Evolutionary conservation across 176 grass and related monocot genomes (phyloP).

Genomic region (Saccharum officinarum): DNA sequence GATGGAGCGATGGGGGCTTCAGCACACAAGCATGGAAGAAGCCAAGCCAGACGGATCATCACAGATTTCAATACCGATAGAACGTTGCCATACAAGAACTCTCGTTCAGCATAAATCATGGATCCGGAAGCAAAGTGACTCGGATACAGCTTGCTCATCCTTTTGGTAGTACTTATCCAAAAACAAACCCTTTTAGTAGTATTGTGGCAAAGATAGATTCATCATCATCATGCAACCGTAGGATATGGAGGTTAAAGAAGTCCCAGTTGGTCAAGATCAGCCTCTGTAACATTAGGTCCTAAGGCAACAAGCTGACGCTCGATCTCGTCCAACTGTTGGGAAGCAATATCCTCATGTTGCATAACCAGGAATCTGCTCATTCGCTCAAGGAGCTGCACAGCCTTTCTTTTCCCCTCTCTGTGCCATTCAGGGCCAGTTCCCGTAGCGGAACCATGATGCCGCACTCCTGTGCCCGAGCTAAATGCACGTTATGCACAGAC

Average conservation of each 20-base stretch:
- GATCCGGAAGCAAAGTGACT: neutral
- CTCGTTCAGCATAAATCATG: neutral
- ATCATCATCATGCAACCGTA: neutral
- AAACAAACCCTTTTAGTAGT: neutral
- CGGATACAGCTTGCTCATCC: neutral
- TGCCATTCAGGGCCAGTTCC: conserved; percentile 74
- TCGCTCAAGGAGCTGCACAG: conserved; percentile 67
- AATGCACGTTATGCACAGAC: conserved; percentile 41
- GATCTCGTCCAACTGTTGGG: neutral
- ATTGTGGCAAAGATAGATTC: neutral
- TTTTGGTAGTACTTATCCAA: neutral
- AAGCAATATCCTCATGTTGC: conserved; percentile 59
- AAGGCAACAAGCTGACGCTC: neutral
- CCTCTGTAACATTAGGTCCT: conserved; percentile 19
- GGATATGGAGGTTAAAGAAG: conserved; percentile 37
- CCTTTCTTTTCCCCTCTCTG: conserved; percentile 78
- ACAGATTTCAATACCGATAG: neutral
- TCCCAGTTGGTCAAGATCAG: conserved; percentile 40
- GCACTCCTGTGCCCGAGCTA: conserved; percentile 57
- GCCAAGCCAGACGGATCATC: neutral
- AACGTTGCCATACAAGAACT: neutral
- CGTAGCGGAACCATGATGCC: conserved; percentile 63
- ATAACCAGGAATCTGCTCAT: conserved; percentile 77
- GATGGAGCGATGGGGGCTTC: conserved; percentile 4
- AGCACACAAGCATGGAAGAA: neutral